These are phyloP conservation scores for Fusarium chaquense DNA, from an alignment of 2,329 filamentous ascomycete genomes.

Conservation along the genomic window DNA sequence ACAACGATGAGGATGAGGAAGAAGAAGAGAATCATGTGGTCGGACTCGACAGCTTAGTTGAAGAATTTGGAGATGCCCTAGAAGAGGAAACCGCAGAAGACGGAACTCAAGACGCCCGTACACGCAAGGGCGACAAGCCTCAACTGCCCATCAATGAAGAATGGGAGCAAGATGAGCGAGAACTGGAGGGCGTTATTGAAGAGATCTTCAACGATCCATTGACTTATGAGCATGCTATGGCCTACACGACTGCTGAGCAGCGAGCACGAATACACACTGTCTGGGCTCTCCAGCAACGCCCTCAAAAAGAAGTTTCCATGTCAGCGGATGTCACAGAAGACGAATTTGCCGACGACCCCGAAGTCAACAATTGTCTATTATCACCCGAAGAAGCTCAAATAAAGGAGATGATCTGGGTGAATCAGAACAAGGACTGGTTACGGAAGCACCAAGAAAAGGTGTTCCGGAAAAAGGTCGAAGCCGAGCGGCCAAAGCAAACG, in stretches of 20 bases:
- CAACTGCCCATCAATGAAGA: slow-evolving; percentile 70
- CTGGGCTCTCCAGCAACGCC: slow-evolving; percentile 63
- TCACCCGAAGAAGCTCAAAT: slow-evolving; percentile 78
- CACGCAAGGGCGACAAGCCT: slow-evolving; percentile 51
- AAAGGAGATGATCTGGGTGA: slow-evolving; percentile 95
- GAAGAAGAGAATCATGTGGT: slow-evolving; percentile 45
- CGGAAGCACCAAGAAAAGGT: slow-evolving; percentile 87
- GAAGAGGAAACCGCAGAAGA: slow-evolving; percentile 48
- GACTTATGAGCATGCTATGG: slow-evolving; percentile 66
- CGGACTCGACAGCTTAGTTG: slow-evolving; percentile 57
- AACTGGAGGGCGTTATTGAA: slow-evolving; percentile 77
- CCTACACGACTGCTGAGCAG: slow-evolving; percentile 69
- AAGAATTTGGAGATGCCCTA: slow-evolving; percentile 59
- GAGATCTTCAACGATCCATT: slow-evolving; percentile 74
- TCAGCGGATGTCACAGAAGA: slow-evolving; percentile 77
- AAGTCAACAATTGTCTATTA: slow-evolving; percentile 84
- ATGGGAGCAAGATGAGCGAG: slow-evolving; percentile 72
- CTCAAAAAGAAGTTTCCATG: slow-evolving; percentile 65
- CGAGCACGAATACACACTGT: slow-evolving; percentile 66
- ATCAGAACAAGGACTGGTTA: slow-evolving; percentile 94
- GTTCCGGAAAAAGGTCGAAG: slow-evolving; percentile 76
- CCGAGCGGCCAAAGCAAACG: slow-evolving; percentile 67
- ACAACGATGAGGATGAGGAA: slow-evolving; percentile 28
- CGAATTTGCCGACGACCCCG: slow-evolving; percentile 90
- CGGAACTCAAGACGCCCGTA: slow-evolving; percentile 31